Evolutionary conservation across 1,284 basidiomycete species (phyloP).

Genomic region (Chalciporus sp.): DNA sequence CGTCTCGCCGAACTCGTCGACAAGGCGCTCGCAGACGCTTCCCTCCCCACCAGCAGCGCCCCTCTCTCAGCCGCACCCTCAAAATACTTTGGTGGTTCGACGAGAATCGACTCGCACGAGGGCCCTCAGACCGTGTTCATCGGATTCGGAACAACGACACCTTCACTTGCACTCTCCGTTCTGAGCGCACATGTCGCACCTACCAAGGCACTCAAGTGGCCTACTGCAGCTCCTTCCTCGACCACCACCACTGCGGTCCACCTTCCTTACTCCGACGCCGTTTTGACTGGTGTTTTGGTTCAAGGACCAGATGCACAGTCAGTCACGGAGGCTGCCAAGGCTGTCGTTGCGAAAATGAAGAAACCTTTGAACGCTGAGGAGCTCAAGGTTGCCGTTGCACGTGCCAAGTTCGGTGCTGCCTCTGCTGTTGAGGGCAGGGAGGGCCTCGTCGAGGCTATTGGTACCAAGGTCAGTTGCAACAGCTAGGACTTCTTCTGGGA

Average conservation of each 20-base stretch:
- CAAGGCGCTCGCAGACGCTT: constrained; percentile 59
- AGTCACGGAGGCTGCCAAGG: constrained; percentile 68
- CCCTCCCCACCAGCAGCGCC: constrained; percentile 42
- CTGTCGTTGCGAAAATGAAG: constrained; percentile 71
- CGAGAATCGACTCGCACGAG: constrained; percentile 63
- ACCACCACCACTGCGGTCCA: constrained; percentile 72
- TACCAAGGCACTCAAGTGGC: constrained; percentile 81
- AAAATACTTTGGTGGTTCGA: constrained; percentile 86
- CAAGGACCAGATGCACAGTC: constrained; percentile 59
- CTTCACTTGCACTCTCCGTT: constrained; percentile 73
- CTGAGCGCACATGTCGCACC: constrained; percentile 80
- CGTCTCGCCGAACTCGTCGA: constrained; percentile 74
- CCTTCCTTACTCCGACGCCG: constrained; percentile 87
- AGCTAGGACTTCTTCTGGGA: constrained; percentile 3
- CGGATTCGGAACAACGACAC: constrained; percentile 73
- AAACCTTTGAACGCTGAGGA: constrained; percentile 68
- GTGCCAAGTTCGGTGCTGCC: constrained; percentile 85
- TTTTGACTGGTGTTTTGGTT: constrained; percentile 81
- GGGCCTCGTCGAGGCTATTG: constrained; percentile 66
- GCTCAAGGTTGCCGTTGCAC: constrained; percentile 79
- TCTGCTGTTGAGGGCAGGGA: constrained; percentile 67
- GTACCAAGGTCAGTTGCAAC: constrained; percentile 54
- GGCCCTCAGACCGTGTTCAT: constrained; percentile 79
- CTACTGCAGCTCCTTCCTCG: constrained; percentile 52
- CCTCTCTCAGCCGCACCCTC: constrained; percentile 45